Base-by-base conservation (phyloP, 345 rosid species). In the Angophora floribunda region DNA sequence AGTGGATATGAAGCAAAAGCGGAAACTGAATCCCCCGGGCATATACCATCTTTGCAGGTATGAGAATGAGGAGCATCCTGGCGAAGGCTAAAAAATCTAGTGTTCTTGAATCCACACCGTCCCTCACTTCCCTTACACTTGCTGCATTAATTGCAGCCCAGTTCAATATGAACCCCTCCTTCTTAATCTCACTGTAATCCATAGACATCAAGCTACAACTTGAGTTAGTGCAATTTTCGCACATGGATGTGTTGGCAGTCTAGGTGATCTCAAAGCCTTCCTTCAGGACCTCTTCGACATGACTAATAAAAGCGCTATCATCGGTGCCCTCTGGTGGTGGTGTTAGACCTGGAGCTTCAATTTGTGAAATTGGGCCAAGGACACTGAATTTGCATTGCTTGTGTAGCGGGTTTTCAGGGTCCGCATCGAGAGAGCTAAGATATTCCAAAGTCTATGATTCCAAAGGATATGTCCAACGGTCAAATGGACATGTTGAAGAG, bases 11-110 rank as follows among this genome's bases (percentile, higher is more conserved):
- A 49, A 49, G 87, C 79, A 49, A 49, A 49, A 49, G 50, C 50
- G 6, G 50, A 49, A 49, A 49, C 7, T 7, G 50, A 49, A 49
- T 49, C 50, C 7, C 17, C 52, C 52, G 13, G 1, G 52, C 52
- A 79, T 17, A 92, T 95, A 96, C 97, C 96, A 51, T 88, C 88
- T 41, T 30, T 86, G 89, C 92, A 94, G 57, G 92, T 90, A 86
- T 53, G 55, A 30, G 52, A 88, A 52, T 16, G 21, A 52, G 55
- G 55, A 16, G 0, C 55, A 52, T 52, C 17, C 15, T 1, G 3
- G 55, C 55, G 15, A 52, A 2, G 21, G 17, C 8, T 0, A 53
- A 16, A 21, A 52, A 52, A 52, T 15, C 6, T 16, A 52, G 55
- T 6, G 7, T 52, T 52, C 67, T 15, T 92, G 94, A 96, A 96